phyloP scores from a whole-genome alignment of 2,329 filamentous ascomycete genomes.

The Aurifilum marmelostoma region DNA sequence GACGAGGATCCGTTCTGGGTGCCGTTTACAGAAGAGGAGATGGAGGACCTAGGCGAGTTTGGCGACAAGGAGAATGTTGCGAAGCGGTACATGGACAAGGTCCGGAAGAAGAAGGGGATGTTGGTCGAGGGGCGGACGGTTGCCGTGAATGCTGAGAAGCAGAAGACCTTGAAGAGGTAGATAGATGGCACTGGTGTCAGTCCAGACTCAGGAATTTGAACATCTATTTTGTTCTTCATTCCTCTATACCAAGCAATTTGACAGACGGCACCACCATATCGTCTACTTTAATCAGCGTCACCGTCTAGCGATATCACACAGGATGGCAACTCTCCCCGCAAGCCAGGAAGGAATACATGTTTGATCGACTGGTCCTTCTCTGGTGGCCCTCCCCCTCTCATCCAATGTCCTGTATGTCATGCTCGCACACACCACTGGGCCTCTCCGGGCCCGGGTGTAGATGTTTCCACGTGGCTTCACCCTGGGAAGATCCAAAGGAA shows the following conservation, averaged over 20 bases:
- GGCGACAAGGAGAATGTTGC: conserved; percentile 95
- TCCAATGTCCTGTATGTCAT: not conserved
- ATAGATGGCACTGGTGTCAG: not conserved
- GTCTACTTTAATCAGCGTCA: too few species aligned
- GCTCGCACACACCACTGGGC: not conserved
- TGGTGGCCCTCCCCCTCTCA: too few species aligned
- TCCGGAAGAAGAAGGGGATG: conserved; percentile 84
- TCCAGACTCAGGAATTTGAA: too few species aligned
- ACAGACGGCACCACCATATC: too few species aligned
- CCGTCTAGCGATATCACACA: not conserved
- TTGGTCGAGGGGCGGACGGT: conserved; percentile 77
- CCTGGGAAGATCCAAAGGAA: not conserved
- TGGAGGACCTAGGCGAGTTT: conserved; percentile 93
- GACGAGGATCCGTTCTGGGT: conserved; percentile 99
- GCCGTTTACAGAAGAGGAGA: conserved; percentile 91
- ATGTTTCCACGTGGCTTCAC: not conserved
- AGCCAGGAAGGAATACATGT: not conserved
- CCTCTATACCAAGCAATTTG: not conserved
- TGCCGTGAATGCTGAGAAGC: conserved; percentile 91
- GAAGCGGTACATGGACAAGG: conserved; percentile 91
- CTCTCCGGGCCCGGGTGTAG: not conserved
- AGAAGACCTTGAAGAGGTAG: conserved; percentile 68
- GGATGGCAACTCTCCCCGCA: too few species aligned
- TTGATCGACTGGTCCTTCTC: not conserved
- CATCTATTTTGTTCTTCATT: not conserved